phyloP scores from a whole-genome alignment of 768 basidiomycete species.

The Mycena vulgaris region DNA sequence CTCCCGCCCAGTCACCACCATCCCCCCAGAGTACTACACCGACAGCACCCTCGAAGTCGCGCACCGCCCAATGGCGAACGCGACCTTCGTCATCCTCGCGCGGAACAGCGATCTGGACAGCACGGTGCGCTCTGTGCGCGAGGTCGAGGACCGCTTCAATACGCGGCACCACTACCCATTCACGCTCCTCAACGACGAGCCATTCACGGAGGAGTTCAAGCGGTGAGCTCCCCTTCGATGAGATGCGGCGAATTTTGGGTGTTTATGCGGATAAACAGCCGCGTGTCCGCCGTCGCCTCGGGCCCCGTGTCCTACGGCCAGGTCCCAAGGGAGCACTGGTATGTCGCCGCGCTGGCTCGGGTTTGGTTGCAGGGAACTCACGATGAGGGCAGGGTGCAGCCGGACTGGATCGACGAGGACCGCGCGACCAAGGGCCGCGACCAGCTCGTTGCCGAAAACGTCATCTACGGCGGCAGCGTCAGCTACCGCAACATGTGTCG shows the following conservation, averaged over 20 bases:
- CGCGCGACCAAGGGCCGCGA: slow-evolving; percentile 71
- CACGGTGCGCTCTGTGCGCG: slow-evolving; percentile 77
- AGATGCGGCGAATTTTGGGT: too few species aligned
- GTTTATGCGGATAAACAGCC: slow-evolving; percentile 42
- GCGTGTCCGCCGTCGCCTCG: slow-evolving; percentile 47
- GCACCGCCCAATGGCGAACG: slow-evolving; percentile 52
- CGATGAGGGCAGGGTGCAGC: slow-evolving; percentile 58
- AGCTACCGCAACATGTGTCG: slow-evolving; percentile 80
- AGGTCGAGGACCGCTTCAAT: slow-evolving; percentile 90
- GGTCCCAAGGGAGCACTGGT: slow-evolving; percentile 80
- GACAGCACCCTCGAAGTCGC: slow-evolving; percentile 50
- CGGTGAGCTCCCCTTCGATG: slow-evolving; percentile 58
- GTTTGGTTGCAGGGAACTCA: neutral
- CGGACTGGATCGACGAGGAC: slow-evolving; percentile 81
- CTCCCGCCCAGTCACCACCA: neutral
- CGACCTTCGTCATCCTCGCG: slow-evolving; percentile 68
- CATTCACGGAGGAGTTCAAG: slow-evolving; percentile 84
- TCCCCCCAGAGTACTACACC: slow-evolving; percentile 40
- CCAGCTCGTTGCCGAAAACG: slow-evolving; percentile 68
- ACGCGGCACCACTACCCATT: slow-evolving; percentile 84
- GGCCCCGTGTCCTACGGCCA: slow-evolving; percentile 65
- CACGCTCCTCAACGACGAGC: slow-evolving; percentile 88
- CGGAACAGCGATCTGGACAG: slow-evolving; percentile 77
- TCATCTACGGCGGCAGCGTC: slow-evolving; percentile 60
- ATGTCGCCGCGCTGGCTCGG: slow-evolving; percentile 14